Base-by-base conservation (phyloP, 2,329 filamentous ascomycete species). In the Neoscytalidium dimidiatum region DNA sequence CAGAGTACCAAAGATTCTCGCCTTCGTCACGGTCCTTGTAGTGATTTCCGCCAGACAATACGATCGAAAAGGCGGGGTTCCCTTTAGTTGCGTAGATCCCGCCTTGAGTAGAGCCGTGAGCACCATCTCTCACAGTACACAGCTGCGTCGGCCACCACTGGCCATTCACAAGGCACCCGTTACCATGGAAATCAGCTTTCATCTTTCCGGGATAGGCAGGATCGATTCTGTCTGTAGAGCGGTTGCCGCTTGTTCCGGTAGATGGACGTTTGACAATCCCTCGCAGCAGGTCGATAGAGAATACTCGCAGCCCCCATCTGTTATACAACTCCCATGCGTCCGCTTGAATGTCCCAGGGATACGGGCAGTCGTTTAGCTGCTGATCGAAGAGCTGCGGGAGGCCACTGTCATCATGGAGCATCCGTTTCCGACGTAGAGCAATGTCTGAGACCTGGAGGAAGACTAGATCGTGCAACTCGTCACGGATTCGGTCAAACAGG, bases 121-220 rank as follows among this genome's bases (percentile, higher is more conserved):
- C 85, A 3, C 86, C 85, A 62, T 84, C 80, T 13, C 83, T 81
- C 0, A 86, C 71, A 0, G 83, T 79, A 9, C 78, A 81, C 0
- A 84, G 73, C 66, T 86, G 85, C 0, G 78, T 77, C 0, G 85
- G 84, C 79, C 80, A 88, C 85, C 86, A 88, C 31, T 82, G 80
- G 0, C 82, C 82, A 9, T 80, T 78, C 0, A 82, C 70, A 1
- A 83, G 73, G 3, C 76, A 53, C 2, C 76, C 77, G 11, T 80
- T 70, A 2, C 82, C 82, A 43, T 76, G 71, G 61, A 74, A 75
- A 4, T 76, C 77, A 3, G 75, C 69, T 1, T 61, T 65, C 0
- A 65, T 31, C 28, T 68, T 68, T 51, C 51, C 69, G 7, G 23
- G 56, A 49, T 69, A 78, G 6, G 66, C 71, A 0, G 56, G 56